These are phyloP conservation scores for Sclerotinia minor DNA, from an alignment of 2,329 filamentous ascomycete species.

Conservation along the genomic window DNA sequence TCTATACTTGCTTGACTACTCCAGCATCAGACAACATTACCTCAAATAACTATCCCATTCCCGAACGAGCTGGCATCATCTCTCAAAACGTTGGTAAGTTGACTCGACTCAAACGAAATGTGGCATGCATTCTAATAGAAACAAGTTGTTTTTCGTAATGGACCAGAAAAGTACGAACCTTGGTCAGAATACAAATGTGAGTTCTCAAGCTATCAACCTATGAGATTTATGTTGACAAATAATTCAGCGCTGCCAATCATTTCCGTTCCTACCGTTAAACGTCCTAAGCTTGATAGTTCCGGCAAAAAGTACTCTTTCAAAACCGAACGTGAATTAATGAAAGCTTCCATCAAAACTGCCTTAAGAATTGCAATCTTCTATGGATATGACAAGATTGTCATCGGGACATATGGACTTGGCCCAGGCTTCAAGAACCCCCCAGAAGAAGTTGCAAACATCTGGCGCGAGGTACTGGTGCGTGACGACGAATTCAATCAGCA, in stretches of 20 bases:
- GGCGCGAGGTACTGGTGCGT: conserved; percentile 64
- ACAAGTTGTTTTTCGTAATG: conserved; percentile 67
- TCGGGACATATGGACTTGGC: conserved; percentile 65
- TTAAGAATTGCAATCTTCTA: conserved; percentile 68
- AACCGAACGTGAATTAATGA: conserved; percentile 69
- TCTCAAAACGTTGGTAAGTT: conserved; percentile 64
- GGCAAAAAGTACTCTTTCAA: conserved; percentile 71
- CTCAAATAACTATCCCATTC: conserved; percentile 67
- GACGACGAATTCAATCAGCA: conserved; percentile 63
- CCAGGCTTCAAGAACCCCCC: conserved; percentile 65
- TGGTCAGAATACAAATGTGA: conserved; percentile 51
- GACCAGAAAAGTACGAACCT: conserved; percentile 63
- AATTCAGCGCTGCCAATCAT: conserved; percentile 62
- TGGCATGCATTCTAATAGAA: conserved; percentile 1
- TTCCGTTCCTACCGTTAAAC: conserved; percentile 68
- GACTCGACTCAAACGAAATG: neutral
- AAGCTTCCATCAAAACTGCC: conserved; percentile 69
- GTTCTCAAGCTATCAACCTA: conserved; percentile 6
- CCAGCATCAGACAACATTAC: conserved; percentile 53
- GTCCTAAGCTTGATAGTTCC: conserved; percentile 69
- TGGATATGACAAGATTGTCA: conserved; percentile 57
- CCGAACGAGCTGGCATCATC: conserved; percentile 67
- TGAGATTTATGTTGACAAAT: neutral
- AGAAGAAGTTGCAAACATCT: conserved; percentile 63
- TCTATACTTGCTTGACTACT: conserved; percentile 66